Evolutionary conservation across 108 stramenopile species (phyloP), one percentile per base, ranked within the genome.

Genomic region (Heterococcus sp.): DNA sequence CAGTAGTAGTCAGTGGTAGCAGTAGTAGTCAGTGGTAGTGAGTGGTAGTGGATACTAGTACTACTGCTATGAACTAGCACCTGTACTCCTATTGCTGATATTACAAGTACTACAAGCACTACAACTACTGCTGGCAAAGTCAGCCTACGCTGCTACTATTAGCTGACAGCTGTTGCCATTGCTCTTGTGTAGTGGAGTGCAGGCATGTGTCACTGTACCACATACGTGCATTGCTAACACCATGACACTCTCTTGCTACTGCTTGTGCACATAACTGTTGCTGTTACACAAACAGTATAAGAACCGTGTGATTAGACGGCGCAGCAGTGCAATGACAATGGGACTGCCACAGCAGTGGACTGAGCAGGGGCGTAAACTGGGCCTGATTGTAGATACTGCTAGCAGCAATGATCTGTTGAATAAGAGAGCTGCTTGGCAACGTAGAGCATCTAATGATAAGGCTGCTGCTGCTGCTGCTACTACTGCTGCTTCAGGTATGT

Each of bases 141-240:
- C n/a, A n/a, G n/a, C n/a, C n/a, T n/a, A n/a, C n/a, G n/a, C n/a
- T n/a, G n/a, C n/a, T n/a, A n/a, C n/a, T n/a, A n/a, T n/a, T n/a
- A n/a, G n/a, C n/a, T n/a, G n/a, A n/a, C n/a, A n/a, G n/a, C n/a
- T n/a, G n/a, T n/a, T n/a, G n/a, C n/a, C n/a, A n/a, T n/a, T n/a
- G n/a, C n/a, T n/a, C n/a, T n/a, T n/a, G n/a, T n/a, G 33, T 79
- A 79, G 71, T 72, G 38, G 46, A 79, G 72, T 38, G 65, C 65
- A 21, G 65, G 65, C 65, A 71, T 58, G 14, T 21, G 46, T 21
- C 46, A 21, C 46, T 21, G 46, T 21, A 58, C 14, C 46, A 58
- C 14, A 8, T 8, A 8, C 46, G 46, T 58, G 46, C 46, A 58
- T 58, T 58, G 21, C 46, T 58, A 21, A 58, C 46, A 8, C 46